Percentiles rank a stretch among this genome's conserved stretches.
Evolutionary conservation across 345 rosid species (phyloP).

Genomic region (Salix purpurea): DNA sequence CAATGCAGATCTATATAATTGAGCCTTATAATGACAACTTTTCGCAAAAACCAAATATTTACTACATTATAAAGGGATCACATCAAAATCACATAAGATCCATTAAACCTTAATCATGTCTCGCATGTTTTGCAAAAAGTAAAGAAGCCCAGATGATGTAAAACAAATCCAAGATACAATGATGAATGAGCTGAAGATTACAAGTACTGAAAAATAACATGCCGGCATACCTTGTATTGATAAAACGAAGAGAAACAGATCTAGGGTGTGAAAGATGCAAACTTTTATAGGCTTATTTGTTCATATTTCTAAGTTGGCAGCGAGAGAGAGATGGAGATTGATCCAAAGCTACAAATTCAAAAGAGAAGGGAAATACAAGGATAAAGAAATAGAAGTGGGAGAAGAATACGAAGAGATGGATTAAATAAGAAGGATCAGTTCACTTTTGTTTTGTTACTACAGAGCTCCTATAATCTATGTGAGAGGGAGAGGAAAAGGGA

Average conservation of each 20-base stretch:
- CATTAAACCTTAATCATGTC: background rate
- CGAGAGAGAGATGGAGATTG: background rate
- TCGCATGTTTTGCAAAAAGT: background rate
- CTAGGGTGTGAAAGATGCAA: background rate
- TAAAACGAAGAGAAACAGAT: background rate
- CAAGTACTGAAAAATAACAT: background rate
- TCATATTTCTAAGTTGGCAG: background rate
- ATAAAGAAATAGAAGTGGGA: background rate
- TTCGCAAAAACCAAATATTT: background rate
- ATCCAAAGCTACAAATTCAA: background rate
- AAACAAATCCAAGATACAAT: background rate
- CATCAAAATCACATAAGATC: background rate
- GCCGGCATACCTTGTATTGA: background rate
- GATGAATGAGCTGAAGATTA: background rate
- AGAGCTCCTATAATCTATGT: background rate
- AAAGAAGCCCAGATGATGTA: background rate
- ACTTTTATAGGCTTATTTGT: background rate
- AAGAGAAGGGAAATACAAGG: background rate
- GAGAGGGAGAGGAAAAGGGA: background rate
- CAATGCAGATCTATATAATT: background rate
- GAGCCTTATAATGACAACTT: background rate
- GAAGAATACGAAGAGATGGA: background rate
- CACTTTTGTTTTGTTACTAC: background rate
- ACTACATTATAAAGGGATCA: background rate
- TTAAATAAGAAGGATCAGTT: background rate